phyloP scores from a whole-genome alignment of 148 eudicot genomes.

The Persicaria tinctoria region DNA sequence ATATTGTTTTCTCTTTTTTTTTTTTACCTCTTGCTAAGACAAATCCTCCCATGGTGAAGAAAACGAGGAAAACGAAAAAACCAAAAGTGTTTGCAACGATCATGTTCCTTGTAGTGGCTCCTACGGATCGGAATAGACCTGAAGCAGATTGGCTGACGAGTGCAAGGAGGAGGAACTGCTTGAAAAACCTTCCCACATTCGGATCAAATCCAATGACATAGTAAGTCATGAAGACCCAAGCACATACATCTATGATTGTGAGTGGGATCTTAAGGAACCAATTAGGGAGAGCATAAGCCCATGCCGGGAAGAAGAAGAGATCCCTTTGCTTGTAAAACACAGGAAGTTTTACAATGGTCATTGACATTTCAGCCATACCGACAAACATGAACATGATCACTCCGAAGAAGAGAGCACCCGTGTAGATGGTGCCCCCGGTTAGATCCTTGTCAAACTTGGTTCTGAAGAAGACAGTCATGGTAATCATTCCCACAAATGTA shows the following conservation, averaged over 20 bases:
- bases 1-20: not conserved
- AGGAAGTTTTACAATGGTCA: constrained; percentile 67
- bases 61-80: constrained; percentile 35
- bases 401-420: constrained; percentile 50
- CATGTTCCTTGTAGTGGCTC: constrained; percentile 52
- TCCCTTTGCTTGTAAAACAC: constrained; percentile 76
- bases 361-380: constrained; percentile 56
- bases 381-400: constrained; percentile 37
- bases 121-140: constrained; percentile 43
- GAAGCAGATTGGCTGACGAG: constrained; percentile 60
- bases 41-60: constrained; percentile 55
- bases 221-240: constrained; percentile 44
- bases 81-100: constrained; percentile 62
- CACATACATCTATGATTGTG: constrained; percentile 42
- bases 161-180: constrained; percentile 43
- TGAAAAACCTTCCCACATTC: constrained; percentile 57
- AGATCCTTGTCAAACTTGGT: constrained; percentile 41
- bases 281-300: constrained; percentile 67
- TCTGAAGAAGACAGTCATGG: constrained; percentile 57
- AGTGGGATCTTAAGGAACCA: constrained; percentile 65
- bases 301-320: constrained; percentile 60
- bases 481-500: constrained; percentile 32
- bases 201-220: constrained; percentile 72
- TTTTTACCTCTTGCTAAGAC: constrained; percentile 52
- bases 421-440: constrained; percentile 34